These are phyloP conservation scores for Ploettnerulaceae sp. DNA, from an alignment of 2,329 filamentous ascomycete genomes.

Conservation along the genomic window DNA sequence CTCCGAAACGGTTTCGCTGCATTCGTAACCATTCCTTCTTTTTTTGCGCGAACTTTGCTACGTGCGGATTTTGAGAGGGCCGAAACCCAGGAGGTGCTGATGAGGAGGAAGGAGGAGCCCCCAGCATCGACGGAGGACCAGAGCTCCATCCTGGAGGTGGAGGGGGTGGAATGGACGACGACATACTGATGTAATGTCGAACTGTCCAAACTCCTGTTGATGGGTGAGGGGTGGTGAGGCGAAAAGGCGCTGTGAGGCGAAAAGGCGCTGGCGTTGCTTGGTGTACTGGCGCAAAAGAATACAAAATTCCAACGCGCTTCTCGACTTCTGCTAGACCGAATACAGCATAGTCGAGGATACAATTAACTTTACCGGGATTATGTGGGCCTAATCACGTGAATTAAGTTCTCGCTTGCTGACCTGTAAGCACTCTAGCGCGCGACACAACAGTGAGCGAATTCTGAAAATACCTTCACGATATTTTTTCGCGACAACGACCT, in stretches of 20 bases:
- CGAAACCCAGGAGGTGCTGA: slow-evolving; percentile 77
- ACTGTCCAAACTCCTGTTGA: slow-evolving; percentile 28
- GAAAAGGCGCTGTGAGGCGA: not conserved
- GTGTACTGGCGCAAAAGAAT: no score
- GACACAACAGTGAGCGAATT: no score
- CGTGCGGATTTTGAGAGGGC: slow-evolving; percentile 73
- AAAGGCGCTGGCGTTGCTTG: slow-evolving; percentile 1
- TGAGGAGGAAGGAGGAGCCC: slow-evolving; percentile 34
- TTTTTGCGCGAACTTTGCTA: slow-evolving; percentile 95
- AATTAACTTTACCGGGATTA: no score
- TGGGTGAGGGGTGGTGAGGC: slow-evolving; percentile 13
- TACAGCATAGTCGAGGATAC: no score
- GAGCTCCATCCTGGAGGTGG: slow-evolving; percentile 64
- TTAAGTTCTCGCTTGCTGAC: no score
- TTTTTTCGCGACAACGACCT: slow-evolving; percentile 34
- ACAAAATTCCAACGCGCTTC: no score
- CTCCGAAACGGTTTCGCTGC: slow-evolving; percentile 88
- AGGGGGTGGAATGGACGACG: slow-evolving; percentile 55
- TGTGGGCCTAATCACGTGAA: no score
- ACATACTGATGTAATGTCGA: slow-evolving; percentile 41
- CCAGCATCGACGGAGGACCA: slow-evolving; percentile 45
- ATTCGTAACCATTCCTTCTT: slow-evolving; percentile 97
- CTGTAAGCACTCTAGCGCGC: no score
- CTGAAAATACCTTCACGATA: not conserved
- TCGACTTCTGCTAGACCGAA: no score